Evolutionary conservation across 176 grass and related monocot species (phyloP).

Genomic region (Aegilops sharonensis): DNA sequence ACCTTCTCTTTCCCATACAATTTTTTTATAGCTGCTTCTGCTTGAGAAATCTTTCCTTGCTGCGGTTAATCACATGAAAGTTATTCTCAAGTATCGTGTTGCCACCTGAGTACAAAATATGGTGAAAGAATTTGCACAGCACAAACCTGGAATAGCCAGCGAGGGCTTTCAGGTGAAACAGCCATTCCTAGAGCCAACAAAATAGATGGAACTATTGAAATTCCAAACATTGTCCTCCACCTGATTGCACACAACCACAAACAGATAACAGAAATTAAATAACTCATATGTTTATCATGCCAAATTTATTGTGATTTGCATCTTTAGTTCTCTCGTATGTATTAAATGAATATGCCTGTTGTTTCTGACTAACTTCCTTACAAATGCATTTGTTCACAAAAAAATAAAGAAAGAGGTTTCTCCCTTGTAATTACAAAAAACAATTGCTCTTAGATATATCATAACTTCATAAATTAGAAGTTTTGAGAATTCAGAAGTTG

Average conservation of each 20-base stretch:
- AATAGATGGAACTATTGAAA: slow-evolving; percentile 79
- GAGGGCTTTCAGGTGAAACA: slow-evolving; percentile 97
- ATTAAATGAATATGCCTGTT: background rate
- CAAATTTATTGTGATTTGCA: background rate
- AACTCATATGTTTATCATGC: background rate
- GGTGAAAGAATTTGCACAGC: slow-evolving; percentile 8
- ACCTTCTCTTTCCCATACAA: slow-evolving; percentile 93
- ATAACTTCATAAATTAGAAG: background rate
- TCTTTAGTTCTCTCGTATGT: background rate
- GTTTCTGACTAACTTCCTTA: background rate
- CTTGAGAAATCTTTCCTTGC: slow-evolving; percentile 90
- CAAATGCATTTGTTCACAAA: background rate
- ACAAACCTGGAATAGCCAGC: slow-evolving; percentile 98
- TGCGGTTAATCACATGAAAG: slow-evolving; percentile 36
- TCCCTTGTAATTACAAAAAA: background rate
- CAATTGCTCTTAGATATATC: background rate
- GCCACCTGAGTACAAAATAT: background rate
- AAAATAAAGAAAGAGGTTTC: background rate
- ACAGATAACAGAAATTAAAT: slow-evolving; percentile 19
- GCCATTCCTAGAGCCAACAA: slow-evolving; percentile 88
- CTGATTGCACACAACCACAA: slow-evolving; percentile 42
- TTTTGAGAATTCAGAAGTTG: background rate
- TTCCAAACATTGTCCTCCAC: slow-evolving; percentile 97
- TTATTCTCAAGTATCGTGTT: background rate
- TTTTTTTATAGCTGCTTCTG: slow-evolving; percentile 91